Evolutionary conservation across 768 basidiomycete genomes (phyloP).

Genomic region (Cyathus striatus): DNA sequence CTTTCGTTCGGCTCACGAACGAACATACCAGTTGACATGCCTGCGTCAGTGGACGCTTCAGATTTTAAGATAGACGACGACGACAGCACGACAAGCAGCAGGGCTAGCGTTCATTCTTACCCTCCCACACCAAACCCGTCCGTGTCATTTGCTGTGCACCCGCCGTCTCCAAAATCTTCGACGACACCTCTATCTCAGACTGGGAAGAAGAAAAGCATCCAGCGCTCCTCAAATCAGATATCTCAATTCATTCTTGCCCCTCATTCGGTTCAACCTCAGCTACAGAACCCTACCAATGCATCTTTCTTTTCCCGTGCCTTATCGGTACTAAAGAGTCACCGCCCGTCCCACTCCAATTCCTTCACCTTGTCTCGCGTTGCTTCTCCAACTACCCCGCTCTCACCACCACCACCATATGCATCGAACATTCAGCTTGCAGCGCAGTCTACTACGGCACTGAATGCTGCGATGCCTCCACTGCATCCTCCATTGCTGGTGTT

Average conservation of each 20-base stretch:
- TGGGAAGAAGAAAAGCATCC: slow-evolving; percentile 14
- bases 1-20: slow-evolving; percentile 51
- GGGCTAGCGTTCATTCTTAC: slow-evolving; percentile 20
- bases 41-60: slow-evolving; percentile 5
- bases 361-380: slow-evolving; percentile 48
- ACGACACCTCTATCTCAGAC: neutral
- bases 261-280: slow-evolving; percentile 30
- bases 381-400: slow-evolving; percentile 14
- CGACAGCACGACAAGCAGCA: slow-evolving; percentile 43
- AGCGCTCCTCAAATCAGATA: slow-evolving; percentile 30
- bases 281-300: slow-evolving; percentile 24
- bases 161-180: neutral
- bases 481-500: slow-evolving; percentile 48
- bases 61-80: slow-evolving; percentile 14
- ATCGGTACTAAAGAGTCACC: slow-evolving; percentile 39
- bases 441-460: slow-evolving; percentile 10
- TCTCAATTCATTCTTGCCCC: slow-evolving; percentile 52
- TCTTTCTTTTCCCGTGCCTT: slow-evolving; percentile 49
- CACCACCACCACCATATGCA: slow-evolving; percentile 33
- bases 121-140: slow-evolving; percentile 15
- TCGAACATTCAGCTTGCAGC: slow-evolving; percentile 12
- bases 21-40: slow-evolving; percentile 25
- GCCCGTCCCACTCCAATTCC: slow-evolving; percentile 56
- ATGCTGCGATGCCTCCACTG: slow-evolving; percentile 23
- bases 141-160: neutral